A percentile compares a stretch with the other conserved stretches of the same genome.
Conservation (phyloP, 2,329 filamentous ascomycete genomes). For the Pyrenochaeta sp. region DNA sequence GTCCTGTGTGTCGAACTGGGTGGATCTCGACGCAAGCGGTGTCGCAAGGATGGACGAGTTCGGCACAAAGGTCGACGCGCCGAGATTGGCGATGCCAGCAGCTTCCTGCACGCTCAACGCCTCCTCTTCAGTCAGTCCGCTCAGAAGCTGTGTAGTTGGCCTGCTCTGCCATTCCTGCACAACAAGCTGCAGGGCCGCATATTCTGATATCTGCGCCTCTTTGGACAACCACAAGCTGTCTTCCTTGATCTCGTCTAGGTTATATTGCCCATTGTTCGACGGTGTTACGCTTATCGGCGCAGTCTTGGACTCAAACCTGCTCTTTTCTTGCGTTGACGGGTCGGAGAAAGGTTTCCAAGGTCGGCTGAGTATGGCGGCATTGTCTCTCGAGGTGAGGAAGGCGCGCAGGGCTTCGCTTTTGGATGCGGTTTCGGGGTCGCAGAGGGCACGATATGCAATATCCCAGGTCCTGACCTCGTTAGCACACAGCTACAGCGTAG, state of each 20-base stretch:
- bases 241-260: constrained; percentile 81
- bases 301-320: constrained; percentile 82
- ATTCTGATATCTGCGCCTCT: constrained; percentile 78
- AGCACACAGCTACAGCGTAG: constrained; percentile 5
- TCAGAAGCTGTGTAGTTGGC: constrained; percentile 74
- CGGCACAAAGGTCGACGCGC: constrained; percentile 57
- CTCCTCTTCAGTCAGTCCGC: constrained; percentile 80
- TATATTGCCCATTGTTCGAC: constrained; percentile 70
- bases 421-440: constrained; percentile 56
- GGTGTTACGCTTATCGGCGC: constrained; percentile 85
- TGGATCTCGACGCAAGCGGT: constrained; percentile 29
- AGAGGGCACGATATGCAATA: constrained; percentile 63
- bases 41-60: constrained; percentile 54
- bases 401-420: constrained; percentile 59
- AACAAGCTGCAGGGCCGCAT: constrained; percentile 80
- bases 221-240: constrained; percentile 88
- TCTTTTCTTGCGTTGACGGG: constrained; percentile 69
- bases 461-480: constrained; percentile 68
- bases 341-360: constrained; percentile 73
- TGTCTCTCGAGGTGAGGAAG: constrained; percentile 76
- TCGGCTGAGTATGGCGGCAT: constrained; percentile 72
- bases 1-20: constrained; percentile 67
- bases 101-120: constrained; percentile 78
- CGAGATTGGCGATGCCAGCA: constrained; percentile 70
- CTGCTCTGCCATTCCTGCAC: constrained; percentile 86